Evolutionary conservation across 2,329 filamentous ascomycete genomes (phyloP), one percentile per base, ranked within the genome.

Genomic region (Hypoxylon sp.): DNA sequence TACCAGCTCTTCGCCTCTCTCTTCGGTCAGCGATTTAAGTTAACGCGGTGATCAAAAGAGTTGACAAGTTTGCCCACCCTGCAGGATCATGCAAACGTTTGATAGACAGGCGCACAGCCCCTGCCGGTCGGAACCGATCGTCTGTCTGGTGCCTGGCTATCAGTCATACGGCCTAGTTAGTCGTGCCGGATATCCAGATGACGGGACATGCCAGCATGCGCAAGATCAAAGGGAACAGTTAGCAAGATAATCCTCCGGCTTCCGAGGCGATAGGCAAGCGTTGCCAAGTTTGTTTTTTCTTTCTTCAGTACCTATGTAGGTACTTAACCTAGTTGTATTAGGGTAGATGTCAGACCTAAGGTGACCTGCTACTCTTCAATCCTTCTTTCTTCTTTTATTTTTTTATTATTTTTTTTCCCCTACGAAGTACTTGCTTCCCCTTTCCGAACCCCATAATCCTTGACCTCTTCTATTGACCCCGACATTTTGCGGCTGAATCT

Each of bases 401-500:
- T n/a, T n/a, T n/a, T n/a, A n/a, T n/a, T n/a, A n/a, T n/a, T n/a
- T n/a, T n/a, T n/a, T n/a, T n/a, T n/a, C n/a, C n/a, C n/a, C n/a
- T n/a, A n/a, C n/a, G n/a, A n/a, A n/a, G n/a, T n/a, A n/a, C 26
- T 41, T 49, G 37, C 52, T 39, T 54, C 32, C 34, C 37, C 50
- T 51, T 30, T 44, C 44, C 47, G 34, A 48, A 30, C 28, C 39
- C 50, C 56, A 56, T 59, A 20, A 58, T 55, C 63, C 64, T 52
- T 56, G 56, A 57, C 51, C 30, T 5, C 44, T 49, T 15, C 46
- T 47, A 24, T 57, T 55, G 50, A 64, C 53, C 37, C 53, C 54
- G 49, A 55, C 56, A 24, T 68, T 39, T 61, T 68, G 65, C 65
- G 65, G 65, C 65, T 68, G 65, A 68, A 66, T 39, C 56, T 47